Conservation (phyloP, 73 alveolate genomes). For the Paramecium bursaria region DNA sequence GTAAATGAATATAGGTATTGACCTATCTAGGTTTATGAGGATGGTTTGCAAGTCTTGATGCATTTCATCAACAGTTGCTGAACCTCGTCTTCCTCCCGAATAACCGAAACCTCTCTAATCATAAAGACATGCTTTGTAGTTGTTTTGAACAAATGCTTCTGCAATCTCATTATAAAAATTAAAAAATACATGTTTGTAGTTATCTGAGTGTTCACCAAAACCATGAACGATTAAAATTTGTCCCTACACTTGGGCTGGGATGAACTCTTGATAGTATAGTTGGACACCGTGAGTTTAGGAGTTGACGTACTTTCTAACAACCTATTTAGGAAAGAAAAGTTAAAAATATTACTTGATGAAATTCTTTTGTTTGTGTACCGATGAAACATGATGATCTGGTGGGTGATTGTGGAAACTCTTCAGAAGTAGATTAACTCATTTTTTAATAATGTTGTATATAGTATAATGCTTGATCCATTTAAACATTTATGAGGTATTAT, state of each 20-base stretch:
- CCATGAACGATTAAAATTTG: constrained; percentile 42
- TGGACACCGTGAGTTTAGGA: constrained; percentile 56
- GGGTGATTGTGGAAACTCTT: constrained; percentile 39
- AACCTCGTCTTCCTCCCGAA: constrained; percentile 54
- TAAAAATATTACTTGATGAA: background rate
- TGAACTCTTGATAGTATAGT: constrained; percentile 41
- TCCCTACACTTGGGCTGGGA: constrained; percentile 1
- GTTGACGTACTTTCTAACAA: constrained; percentile 4
- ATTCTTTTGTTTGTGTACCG: constrained; percentile 2
- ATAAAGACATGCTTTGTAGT: constrained; percentile 36
- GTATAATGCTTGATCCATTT: background rate
- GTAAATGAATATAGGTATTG: constrained; percentile 40
- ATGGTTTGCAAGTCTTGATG: constrained; percentile 42
- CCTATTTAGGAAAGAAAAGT: constrained; percentile 8
- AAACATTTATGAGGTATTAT: background rate
- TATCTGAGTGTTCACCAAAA: constrained; percentile 57
- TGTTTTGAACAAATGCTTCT: constrained; percentile 2
- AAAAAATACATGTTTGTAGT: constrained; percentile 14
- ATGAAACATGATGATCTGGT: constrained; percentile 44
- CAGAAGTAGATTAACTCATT: constrained; percentile 43
- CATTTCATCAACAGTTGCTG: constrained; percentile 53
- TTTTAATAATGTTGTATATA: background rate
- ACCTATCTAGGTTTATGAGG: constrained; percentile 6
- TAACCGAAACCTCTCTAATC: constrained; percentile 58
- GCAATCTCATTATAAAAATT: background rate